Evolutionary conservation across 805 yeast genomes (phyloP).

Genomic region (Kuraishia floccosa): DNA sequence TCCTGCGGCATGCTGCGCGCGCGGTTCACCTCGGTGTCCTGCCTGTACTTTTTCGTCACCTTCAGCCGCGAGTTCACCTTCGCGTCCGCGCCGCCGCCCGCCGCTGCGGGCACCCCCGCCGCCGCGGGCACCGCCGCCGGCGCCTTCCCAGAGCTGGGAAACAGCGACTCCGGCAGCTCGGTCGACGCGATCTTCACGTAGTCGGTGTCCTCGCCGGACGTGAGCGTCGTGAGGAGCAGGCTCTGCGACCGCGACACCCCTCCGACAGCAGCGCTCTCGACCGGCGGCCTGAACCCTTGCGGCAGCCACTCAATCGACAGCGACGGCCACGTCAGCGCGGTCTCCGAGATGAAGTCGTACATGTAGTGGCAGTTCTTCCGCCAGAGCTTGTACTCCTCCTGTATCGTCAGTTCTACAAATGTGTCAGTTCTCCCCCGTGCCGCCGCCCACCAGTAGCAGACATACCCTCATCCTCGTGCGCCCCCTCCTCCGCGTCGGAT

Average conservation of each 20-base stretch:
- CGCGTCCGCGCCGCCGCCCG: constrained; percentile 54
- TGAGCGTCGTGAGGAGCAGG: constrained; percentile 60
- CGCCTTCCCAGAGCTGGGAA: constrained; percentile 13
- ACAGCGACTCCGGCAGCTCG: constrained; percentile 37
- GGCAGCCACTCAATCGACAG: constrained; percentile 74
- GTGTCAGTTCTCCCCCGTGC: too few relatives aligned
- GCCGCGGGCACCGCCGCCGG: constrained; percentile 27
- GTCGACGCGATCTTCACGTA: constrained; percentile 57
- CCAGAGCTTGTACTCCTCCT: constrained; percentile 72
- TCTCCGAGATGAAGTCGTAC: constrained; percentile 77
- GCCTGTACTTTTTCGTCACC: constrained; percentile 48
- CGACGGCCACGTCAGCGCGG: constrained; percentile 76
- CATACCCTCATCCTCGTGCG: too few relatives aligned
- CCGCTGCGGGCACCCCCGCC: constrained; percentile 45
- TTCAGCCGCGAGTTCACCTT: constrained; percentile 15
- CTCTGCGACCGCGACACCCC: constrained; percentile 21
- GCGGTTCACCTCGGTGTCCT: constrained; percentile 58
- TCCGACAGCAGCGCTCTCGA: too few relatives aligned
- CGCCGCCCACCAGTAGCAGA: too few relatives aligned
- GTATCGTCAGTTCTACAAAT: constrained; percentile 33
- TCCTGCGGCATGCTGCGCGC: constrained; percentile 63
- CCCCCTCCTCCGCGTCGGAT: too few relatives aligned
- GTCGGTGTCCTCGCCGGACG: constrained; percentile 57
- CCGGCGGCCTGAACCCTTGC: constrained; percentile 13
- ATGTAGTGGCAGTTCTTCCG: constrained; percentile 68